Evolutionary conservation across 495 filamentous ascomycete species (phyloP).

Genomic region (Tetracladium setigerum): DNA sequence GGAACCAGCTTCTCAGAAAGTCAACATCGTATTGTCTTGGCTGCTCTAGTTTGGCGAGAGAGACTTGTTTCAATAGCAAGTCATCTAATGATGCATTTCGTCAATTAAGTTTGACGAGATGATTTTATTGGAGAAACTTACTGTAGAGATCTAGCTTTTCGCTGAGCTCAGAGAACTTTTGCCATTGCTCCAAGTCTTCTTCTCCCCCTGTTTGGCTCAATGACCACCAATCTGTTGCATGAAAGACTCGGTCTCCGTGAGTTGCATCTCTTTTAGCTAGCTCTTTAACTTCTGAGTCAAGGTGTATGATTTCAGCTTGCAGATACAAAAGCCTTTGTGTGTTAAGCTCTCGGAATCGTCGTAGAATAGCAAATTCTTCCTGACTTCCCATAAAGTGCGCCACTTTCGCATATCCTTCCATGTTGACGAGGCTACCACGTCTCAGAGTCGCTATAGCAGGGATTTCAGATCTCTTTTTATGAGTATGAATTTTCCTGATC

Average conservation of each 20-base stretch:
- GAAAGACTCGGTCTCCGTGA: conserved; percentile 1
- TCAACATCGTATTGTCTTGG: conserved; percentile 7
- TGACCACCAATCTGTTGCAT: conserved; percentile 16
- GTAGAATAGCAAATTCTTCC: conserved; percentile 19
- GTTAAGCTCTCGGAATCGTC: conserved; percentile 21
- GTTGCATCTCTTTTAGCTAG: conserved; percentile 14
- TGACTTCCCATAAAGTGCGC: conserved; percentile 19
- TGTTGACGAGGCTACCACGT: background rate
- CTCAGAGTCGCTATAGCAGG: conserved; percentile 7
- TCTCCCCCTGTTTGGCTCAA: background rate
- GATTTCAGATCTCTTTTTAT: conserved; percentile 13
- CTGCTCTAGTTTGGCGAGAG: too few species aligned
- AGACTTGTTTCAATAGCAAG: conserved; percentile 5
- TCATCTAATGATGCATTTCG: conserved; percentile 1
- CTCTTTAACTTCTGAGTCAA: conserved; percentile 18
- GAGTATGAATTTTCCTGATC: background rate
- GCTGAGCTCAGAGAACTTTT: conserved; percentile 9
- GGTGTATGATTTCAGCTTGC: conserved; percentile 23
- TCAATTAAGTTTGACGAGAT: too few species aligned
- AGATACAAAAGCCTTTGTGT: conserved; percentile 24
- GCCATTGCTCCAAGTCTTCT: conserved; percentile 15
- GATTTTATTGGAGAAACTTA: background rate
- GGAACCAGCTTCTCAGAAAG: conserved; percentile 13
- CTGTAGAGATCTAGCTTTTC: conserved; percentile 18
- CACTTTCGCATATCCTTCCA: conserved; percentile 12